These are phyloP conservation scores for Candida xiaguanensis DNA, from an alignment of 805 yeast species.

Conservation along the genomic window DNA sequence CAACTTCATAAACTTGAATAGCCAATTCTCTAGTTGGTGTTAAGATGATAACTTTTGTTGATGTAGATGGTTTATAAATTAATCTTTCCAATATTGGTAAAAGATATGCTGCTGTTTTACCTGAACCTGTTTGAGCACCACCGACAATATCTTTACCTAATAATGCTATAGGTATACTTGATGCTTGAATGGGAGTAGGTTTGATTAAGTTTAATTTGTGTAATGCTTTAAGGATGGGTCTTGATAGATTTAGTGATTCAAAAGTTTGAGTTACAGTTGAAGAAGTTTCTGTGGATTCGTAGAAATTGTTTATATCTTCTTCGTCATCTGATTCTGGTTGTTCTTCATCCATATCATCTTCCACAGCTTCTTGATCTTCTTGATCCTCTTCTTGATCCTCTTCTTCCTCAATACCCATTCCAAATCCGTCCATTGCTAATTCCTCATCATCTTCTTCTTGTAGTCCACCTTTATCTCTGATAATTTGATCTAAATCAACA, in stretches of 20 bases:
- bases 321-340: slow-evolving; percentile 54
- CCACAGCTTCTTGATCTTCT: slow-evolving; percentile 23
- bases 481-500: slow-evolving; percentile 85
- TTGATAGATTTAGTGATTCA: slow-evolving; percentile 73
- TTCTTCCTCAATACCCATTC: slow-evolving; percentile 41
- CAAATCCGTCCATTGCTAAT: slow-evolving; percentile 40
- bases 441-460: slow-evolving; percentile 51
- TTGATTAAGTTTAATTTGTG: slow-evolving; percentile 75
- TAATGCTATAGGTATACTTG: slow-evolving; percentile 89
- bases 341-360: slow-evolving; percentile 29
- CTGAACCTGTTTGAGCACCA: slow-evolving; percentile 99
- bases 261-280: slow-evolving; percentile 58
- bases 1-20: slow-evolving; percentile 93
- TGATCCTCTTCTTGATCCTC: slow-evolving; percentile 34
- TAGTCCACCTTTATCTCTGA: slow-evolving; percentile 79
- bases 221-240: slow-evolving; percentile 86
- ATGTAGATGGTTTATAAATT: slow-evolving; percentile 81
- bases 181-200: slow-evolving; percentile 93
- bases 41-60: slow-evolving; percentile 86
- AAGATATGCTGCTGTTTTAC: slow-evolving; percentile 98
- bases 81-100: slow-evolving; percentile 93
- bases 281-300: slow-evolving; percentile 44
- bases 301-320: slow-evolving; percentile 80
- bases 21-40: slow-evolving; percentile 98
- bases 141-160: slow-evolving; percentile 96